Conservation (phyloP, 208 protist genomes). For the Trypanosoma scelopori region DNA sequence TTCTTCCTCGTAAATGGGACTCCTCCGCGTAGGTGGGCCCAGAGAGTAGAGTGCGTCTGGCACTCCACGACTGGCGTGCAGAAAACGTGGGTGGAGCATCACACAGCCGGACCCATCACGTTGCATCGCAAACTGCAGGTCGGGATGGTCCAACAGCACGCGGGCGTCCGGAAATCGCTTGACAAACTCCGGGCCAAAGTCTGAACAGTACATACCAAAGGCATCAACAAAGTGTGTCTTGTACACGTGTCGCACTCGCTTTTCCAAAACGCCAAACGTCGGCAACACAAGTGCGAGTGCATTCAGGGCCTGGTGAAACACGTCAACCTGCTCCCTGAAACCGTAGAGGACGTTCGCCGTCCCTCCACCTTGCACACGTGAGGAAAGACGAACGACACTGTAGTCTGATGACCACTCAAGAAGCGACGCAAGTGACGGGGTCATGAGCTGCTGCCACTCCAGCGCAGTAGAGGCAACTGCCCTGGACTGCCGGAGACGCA, state of each 20-base stretch:
- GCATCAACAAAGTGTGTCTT: conserved; percentile 10
- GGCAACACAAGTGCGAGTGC: conserved; percentile 22
- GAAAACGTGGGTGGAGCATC: conserved; percentile 38
- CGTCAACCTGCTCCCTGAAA: conserved; percentile 6
- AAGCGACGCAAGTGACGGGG: conserved; percentile 12
- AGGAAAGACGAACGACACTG: conserved; percentile 15
- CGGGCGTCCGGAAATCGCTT: conserved; percentile 38
- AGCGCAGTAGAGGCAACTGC: not conserved
- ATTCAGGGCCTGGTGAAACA: conserved; percentile 22
- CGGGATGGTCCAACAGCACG: conserved; percentile 49
- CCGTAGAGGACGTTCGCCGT: conserved; percentile 15
- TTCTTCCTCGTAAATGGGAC: not conserved
- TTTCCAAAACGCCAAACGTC: conserved; percentile 17
- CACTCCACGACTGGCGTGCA: conserved; percentile 32
- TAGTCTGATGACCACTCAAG: conserved; percentile 23
- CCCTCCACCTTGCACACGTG: not conserved
- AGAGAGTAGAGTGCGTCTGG: conserved; percentile 27
- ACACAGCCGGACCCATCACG: conserved; percentile 19
- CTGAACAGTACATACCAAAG: conserved; percentile 1
- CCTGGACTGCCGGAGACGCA: not conserved
- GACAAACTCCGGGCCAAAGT: conserved; percentile 14
- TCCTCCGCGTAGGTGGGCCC: not conserved
- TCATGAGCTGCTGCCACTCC: conserved; percentile 22
- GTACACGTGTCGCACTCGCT: conserved; percentile 12
- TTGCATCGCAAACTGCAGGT: conserved; percentile 50